A percentile compares a stretch with the other conserved stretches of the same genome.
These are phyloP conservation scores for Apiospora phragmitis DNA, from an alignment of 2,329 filamentous ascomycete species.

Conservation along the genomic window DNA sequence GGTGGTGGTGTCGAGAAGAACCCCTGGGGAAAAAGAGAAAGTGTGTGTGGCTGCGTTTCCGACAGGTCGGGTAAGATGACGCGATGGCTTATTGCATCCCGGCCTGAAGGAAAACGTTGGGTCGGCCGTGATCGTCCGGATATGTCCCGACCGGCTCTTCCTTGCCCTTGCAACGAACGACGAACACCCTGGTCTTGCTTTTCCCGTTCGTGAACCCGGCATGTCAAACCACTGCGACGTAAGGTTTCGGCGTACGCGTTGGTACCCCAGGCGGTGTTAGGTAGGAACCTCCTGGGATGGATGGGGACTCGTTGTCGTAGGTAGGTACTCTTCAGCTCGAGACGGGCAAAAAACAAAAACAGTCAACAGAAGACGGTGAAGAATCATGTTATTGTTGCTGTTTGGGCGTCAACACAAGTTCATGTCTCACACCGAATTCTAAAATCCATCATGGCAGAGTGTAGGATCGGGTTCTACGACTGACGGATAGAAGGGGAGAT, in stretches of 20 bases:
- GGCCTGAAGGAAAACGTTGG: neutral
- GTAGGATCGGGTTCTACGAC: slow-evolving; percentile 4
- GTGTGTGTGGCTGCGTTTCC: slow-evolving; percentile 5
- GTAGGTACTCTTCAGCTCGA: neutral
- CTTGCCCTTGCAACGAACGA: neutral
- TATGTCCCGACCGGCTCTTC: neutral
- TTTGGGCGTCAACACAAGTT: neutral
- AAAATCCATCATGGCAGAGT: neutral
- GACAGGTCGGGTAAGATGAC: slow-evolving; percentile 11
- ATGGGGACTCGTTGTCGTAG: neutral
- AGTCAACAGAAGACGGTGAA: neutral
- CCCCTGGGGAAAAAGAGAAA: neutral
- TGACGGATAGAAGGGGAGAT: neutral
- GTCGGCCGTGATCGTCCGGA: slow-evolving; percentile 8
- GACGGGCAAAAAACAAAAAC: neutral
- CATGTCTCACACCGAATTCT: neutral
- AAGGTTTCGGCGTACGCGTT: neutral
- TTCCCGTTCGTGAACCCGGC: neutral
- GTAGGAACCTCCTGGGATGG: neutral
- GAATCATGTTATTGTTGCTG: neutral
- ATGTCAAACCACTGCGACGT: neutral
- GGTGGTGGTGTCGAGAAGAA: slow-evolving; percentile 1
- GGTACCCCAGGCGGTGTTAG: neutral
- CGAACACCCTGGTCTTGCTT: slow-evolving; percentile 1
- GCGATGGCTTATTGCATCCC: slow-evolving; percentile 9